Evolutionary conservation across 345 rosid genomes (phyloP), one percentile per base, ranked within the genome.

Genomic region (Stellera chamaejasme): DNA sequence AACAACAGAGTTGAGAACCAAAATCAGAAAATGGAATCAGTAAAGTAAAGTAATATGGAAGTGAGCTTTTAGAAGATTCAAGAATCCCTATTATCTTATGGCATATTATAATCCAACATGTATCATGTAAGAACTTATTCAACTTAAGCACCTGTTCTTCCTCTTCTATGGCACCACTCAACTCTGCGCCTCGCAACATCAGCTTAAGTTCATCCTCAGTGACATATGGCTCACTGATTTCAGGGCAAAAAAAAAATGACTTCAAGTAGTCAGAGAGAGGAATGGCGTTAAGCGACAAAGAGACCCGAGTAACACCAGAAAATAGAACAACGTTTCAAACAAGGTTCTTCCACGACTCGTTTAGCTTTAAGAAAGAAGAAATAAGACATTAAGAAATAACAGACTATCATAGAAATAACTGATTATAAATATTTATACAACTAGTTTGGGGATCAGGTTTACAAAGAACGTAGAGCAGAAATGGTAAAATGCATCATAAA

Each of bases 141-240:
- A 32, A 50, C 9, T 50, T 10, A 11, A 44, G 63, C 72, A 87
- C 97, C 90, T 93, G 99, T 64, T 93, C 99, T 70, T 93, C 99
- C 81, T 89, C 99, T 75, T 93, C 99, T 62, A 93, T 93, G n/a
- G 97, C 97, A 5, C 99, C 99, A 65, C 99, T 93, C 59, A 93
- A 48, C 71, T 89, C 96, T 65, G 96, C 99, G 45, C 99, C 99
- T 27, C 95, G 78, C 73, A 93, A 63, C 99, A 93, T 89, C 75
- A 93, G 67, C 76, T 93, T 89, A 68, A 93, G 55, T 77, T 93
- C 97, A 65, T 93, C 99, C 69, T 89, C 97, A 64, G 97, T 89
- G 62, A 93, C 99, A 71, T 84, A 89, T 44, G 95, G 97, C 69
- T 93, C 97, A 13, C 95, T 93, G 59, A 60, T 43, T 43, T 45